Evolutionary conservation across 1,284 basidiomycete genomes (phyloP).

Genomic region (Tetrapyrgos nigripes): DNA sequence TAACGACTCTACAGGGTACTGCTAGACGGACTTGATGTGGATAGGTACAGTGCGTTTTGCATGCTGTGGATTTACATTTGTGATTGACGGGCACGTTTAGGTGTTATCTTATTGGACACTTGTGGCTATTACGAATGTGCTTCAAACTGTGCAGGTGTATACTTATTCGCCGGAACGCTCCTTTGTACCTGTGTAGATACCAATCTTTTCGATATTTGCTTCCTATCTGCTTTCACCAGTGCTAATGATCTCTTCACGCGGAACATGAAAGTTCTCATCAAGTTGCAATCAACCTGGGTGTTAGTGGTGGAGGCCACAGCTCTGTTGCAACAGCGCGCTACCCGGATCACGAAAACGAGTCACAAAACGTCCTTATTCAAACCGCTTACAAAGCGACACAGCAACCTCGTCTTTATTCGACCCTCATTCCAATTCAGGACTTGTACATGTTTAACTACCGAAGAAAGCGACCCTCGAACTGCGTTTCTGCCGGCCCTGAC

Average conservation of each 20-base stretch:
- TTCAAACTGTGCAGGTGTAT: background rate
- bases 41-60: too few species aligned
- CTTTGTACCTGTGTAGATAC: background rate
- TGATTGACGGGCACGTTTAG: too few species aligned
- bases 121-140: too few species aligned
- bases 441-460: background rate
- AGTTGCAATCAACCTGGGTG: too few species aligned
- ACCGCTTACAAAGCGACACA: too few species aligned
- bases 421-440: background rate
- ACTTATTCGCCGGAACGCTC: background rate
- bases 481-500: background rate
- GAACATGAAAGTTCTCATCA: too few species aligned
- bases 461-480: background rate
- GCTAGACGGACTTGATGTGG: background rate
- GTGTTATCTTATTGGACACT: background rate
- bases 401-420: background rate
- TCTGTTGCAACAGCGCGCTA: too few species aligned
- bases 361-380: too few species aligned
- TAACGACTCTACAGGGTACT: slow-evolving; percentile 54
- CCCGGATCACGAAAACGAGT: too few species aligned
- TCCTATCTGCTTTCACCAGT: slow-evolving; percentile 5
- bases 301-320: too few species aligned
- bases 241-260: slow-evolving; percentile 18
- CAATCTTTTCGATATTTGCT: background rate
- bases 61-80: background rate